phyloP scores from a whole-genome alignment of 495 filamentous ascomycete genomes.

The Friedmanniomyces simplex region DNA sequence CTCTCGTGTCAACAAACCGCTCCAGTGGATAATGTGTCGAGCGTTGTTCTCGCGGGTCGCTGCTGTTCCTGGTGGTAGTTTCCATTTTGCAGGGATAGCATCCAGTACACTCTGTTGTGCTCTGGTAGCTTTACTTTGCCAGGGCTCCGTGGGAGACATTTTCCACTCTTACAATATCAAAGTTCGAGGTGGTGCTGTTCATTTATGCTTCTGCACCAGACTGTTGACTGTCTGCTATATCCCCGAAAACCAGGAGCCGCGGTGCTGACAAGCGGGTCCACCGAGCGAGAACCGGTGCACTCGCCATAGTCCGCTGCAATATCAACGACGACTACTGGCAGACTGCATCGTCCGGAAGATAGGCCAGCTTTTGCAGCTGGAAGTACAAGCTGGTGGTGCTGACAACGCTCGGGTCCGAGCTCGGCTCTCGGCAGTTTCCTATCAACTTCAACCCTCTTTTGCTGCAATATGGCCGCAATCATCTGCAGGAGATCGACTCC shows the following conservation, averaged over 20 bases:
- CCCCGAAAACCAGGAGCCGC: no score
- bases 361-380: neutral
- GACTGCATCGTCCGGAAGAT: neutral
- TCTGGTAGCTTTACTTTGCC: neutral
- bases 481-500: neutral
- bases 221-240: no score
- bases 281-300: no score
- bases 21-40: neutral
- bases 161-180: neutral
- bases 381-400: neutral
- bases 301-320: no score
- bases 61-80: neutral
- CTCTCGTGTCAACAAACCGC: neutral
- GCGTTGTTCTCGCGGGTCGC: neutral
- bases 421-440: neutral
- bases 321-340: neutral
- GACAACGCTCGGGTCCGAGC: neutral
- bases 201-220: no score
- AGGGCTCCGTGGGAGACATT: neutral
- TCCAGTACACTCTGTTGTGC: slow-evolving; percentile 5
- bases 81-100: slow-evolving; percentile 2
- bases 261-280: no score
- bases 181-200: no score
- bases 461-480: neutral
- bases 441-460: neutral